phyloP scores from a whole-genome alignment of 805 yeast genomes.

The Candida nonsorbophila region DNA sequence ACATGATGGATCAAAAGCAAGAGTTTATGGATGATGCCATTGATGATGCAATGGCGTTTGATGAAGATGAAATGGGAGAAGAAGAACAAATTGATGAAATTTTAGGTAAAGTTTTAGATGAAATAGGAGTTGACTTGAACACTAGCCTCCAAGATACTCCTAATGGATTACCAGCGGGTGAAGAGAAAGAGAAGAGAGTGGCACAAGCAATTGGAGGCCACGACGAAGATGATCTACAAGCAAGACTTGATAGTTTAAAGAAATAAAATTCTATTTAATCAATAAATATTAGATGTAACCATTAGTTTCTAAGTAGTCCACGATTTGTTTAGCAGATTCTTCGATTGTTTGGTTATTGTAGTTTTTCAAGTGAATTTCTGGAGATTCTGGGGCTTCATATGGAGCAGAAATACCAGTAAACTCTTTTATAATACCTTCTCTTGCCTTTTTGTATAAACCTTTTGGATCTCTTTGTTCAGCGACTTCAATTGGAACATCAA shows the following conservation, averaged over 20 bases:
- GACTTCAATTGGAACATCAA: conserved; percentile 89
- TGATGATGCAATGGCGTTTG: conserved; percentile 94
- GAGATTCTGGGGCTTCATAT: conserved; percentile 82
- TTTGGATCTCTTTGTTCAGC: conserved; percentile 98
- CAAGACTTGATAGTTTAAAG: conserved; percentile 78
- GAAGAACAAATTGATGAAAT: conserved; percentile 90
- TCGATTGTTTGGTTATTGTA: conserved; percentile 63
- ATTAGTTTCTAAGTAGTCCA: conserved; percentile 57
- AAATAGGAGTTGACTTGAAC: conserved; percentile 84
- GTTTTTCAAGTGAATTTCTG: conserved; percentile 80
- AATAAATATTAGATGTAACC: conserved; percentile 24
- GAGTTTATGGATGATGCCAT: conserved; percentile 98
- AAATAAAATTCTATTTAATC: conserved; percentile 22
- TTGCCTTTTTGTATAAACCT: conserved; percentile 93
- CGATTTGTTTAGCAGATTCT: conserved; percentile 71
- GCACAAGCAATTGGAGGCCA: conserved; percentile 52
- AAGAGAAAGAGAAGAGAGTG: conserved; percentile 28
- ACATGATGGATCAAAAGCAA: conserved; percentile 96
- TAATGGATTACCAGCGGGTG: conserved; percentile 35
- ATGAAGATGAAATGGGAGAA: conserved; percentile 63
- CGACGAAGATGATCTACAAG: conserved; percentile 83
- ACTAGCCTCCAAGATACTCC: conserved; percentile 45
- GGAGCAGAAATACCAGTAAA: conserved; percentile 97
- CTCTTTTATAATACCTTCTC: conserved; percentile 90
- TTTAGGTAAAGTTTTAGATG: conserved; percentile 88